Evolutionary conservation across 805 yeast genomes (phyloP).

Genomic region (Hanseniaspora clermontiae): DNA sequence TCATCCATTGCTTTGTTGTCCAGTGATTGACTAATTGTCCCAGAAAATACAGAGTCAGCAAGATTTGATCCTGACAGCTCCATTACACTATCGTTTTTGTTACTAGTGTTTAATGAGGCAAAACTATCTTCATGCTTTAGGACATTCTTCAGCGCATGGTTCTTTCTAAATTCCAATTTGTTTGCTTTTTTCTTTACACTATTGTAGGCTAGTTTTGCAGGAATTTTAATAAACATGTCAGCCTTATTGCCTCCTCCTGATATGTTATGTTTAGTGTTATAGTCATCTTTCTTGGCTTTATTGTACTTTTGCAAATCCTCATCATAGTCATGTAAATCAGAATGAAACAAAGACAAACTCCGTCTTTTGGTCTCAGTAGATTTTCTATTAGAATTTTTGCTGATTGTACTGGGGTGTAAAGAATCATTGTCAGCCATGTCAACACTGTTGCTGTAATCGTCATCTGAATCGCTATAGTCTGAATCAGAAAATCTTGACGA

Average conservation of each 20-base stretch:
- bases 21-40: background rate
- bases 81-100: background rate
- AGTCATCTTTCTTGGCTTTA: background rate
- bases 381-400: background rate
- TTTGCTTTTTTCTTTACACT: background rate
- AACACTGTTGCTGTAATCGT: background rate
- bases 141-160: background rate
- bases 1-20: background rate
- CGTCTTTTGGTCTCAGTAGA: background rate
- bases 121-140: background rate
- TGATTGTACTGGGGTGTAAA: background rate
- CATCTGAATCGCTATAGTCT: background rate
- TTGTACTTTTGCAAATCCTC: background rate
- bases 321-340: background rate
- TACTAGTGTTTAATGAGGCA: too few relatives aligned
- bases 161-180: conserved; percentile 10
- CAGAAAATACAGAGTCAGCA: background rate
- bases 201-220: conserved; percentile 7
- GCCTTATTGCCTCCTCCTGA: background rate
- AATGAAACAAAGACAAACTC: background rate
- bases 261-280: background rate
- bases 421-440: background rate
- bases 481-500: background rate
- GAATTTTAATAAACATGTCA: conserved; percentile 4
- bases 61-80: too few relatives aligned